phyloP scores from a whole-genome alignment of 1,284 basidiomycete species.

The Trametes pubescens region DNA sequence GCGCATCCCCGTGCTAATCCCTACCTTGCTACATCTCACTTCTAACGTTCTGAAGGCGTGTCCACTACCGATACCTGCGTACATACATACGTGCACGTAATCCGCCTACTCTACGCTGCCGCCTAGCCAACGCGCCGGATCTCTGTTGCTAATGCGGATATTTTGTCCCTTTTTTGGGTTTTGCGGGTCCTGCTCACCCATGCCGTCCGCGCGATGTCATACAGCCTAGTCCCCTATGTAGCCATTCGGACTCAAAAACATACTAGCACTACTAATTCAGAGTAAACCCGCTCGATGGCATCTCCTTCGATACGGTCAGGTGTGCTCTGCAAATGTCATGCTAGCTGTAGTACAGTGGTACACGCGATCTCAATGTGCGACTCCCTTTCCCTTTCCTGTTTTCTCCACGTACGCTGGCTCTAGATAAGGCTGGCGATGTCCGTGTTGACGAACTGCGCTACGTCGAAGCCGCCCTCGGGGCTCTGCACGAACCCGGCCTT shows the following conservation, averaged over 20 bases:
- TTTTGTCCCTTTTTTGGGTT: not conserved
- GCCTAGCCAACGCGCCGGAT: not conserved
- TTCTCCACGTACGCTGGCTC: not conserved
- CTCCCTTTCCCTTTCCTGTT: not conserved
- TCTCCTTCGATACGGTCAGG: too few species aligned
- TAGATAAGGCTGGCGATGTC: constrained; percentile 55
- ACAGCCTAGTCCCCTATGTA: not conserved
- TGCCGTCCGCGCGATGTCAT: not conserved
- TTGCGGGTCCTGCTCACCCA: not conserved
- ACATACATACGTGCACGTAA: constrained; percentile 8
- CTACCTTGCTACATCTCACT: not conserved
- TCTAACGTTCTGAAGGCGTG: not conserved
- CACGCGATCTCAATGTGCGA: not conserved
- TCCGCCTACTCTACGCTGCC: constrained; percentile 4
- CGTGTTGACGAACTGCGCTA: constrained; percentile 69
- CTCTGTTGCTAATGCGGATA: constrained; percentile 1
- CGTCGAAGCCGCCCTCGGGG: constrained; percentile 65
- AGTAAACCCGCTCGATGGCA: too few species aligned
- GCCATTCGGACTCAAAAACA: not conserved
- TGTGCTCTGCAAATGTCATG: not conserved
- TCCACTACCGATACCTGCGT: not conserved
- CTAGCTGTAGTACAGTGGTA: not conserved
- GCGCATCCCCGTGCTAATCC: constrained; percentile 15
- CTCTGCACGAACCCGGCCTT: constrained; percentile 78
- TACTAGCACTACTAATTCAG: not conserved